Evolutionary conservation across 306 rosid species (phyloP).

Genomic region (Mucuna pruriens): DNA sequence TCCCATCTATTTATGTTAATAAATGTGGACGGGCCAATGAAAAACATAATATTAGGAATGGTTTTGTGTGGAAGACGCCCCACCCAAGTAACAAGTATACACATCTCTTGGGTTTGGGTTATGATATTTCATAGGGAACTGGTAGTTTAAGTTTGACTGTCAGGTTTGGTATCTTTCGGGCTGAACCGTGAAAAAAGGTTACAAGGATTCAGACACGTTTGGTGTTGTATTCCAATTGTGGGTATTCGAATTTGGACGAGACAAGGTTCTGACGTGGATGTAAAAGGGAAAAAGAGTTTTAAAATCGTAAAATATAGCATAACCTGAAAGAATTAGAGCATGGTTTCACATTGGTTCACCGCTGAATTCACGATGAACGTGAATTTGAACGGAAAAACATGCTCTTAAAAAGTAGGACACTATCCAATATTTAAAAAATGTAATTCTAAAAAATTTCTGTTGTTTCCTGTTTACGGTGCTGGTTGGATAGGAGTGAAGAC

Average conservation of each 20-base stretch:
- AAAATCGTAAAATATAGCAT: background rate
- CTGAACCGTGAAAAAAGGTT: background rate
- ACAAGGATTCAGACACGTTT: background rate
- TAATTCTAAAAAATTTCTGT: background rate
- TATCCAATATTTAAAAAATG: background rate
- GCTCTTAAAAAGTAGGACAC: too few species aligned
- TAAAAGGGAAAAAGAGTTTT: background rate
- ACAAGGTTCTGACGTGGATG: background rate
- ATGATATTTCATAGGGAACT: conserved; percentile 39
- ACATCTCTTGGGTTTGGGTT: background rate
- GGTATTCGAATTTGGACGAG: background rate
- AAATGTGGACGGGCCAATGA: background rate
- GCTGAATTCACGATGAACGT: too few species aligned
- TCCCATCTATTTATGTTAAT: too few species aligned
- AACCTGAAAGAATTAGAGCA: background rate
- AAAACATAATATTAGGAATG: background rate
- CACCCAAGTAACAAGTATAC: background rate
- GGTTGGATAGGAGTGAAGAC: too few species aligned
- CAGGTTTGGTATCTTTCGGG: conserved; percentile 27
- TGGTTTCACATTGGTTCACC: too few species aligned
- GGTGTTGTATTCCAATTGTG: background rate
- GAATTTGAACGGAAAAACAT: too few species aligned
- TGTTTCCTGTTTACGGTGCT: too few species aligned
- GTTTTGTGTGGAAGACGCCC: background rate
- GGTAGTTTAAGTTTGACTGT: conserved; percentile 60